phyloP scores from a whole-genome alignment of 805 yeast species.

The Monosporozyma solicola region DNA sequence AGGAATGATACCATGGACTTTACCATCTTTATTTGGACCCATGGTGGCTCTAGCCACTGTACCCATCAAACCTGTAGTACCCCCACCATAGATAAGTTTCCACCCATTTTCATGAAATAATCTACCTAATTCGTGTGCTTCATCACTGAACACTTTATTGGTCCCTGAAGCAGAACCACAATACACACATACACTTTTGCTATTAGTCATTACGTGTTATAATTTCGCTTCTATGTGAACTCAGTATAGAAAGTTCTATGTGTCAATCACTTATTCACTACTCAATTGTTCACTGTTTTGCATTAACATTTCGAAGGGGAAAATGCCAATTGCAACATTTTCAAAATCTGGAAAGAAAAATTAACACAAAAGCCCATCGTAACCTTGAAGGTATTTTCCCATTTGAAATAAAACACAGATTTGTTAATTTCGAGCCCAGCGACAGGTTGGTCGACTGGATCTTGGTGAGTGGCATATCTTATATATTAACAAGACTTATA shows the following conservation, averaged over 20 bases:
- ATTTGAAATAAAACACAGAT: neutral
- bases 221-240: slow-evolving; percentile 3
- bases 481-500: too few relatives aligned
- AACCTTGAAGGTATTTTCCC: neutral
- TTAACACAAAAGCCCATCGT: neutral
- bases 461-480: neutral
- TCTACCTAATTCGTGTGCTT: slow-evolving; percentile 54
- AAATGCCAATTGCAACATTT: neutral
- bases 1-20: slow-evolving; percentile 84
- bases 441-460: neutral
- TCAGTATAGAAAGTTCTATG: neutral
- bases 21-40: slow-evolving; percentile 37
- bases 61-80: slow-evolving; percentile 81
- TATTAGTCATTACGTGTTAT: neutral
- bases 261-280: neutral
- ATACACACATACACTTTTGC: slow-evolving; percentile 62
- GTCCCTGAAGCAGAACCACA: slow-evolving; percentile 79
- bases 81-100: slow-evolving; percentile 86
- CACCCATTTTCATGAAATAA: slow-evolving; percentile 47
- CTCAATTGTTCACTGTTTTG: neutral
- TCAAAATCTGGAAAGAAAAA: neutral
- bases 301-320: too few relatives aligned
- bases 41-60: slow-evolving; percentile 58
- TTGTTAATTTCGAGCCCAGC: neutral
- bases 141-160: slow-evolving; percentile 38